Evolutionary conservation across 805 yeast genomes (phyloP), one percentile per base, ranked within the genome.

Genomic region (Candida patagonica): DNA sequence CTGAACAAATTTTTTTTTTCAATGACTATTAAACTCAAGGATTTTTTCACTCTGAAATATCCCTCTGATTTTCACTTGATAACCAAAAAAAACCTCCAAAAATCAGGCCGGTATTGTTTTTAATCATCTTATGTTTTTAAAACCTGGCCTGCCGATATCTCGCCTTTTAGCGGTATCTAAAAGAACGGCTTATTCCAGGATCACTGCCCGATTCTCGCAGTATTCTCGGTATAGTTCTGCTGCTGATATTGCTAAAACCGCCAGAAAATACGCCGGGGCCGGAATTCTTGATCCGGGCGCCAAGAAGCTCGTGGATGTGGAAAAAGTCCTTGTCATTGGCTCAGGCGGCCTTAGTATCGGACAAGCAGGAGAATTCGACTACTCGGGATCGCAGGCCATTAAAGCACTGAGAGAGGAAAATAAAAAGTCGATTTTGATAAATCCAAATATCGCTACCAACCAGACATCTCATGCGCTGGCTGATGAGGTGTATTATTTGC

Each of bases 361-460:
- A 45, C 97, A 89, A 66, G 97, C 97, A 38, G 97, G 97, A 55
- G 97, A 89, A 66, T 89, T 89, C 55, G 97, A 89, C 65, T 89
- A 89, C 63, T 81, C 94, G 41, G 95, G 97, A 42, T 88, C 96
- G 19, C 97, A 88, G 67, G 97, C 97, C 38, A 89, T 88, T 62
- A 88, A 88, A 64, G 97, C 97, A 9, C 68, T 88, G 56, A 83
- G 74, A 57, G 97, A 88, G 66, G 94, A 94, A 41, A 73, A 83
- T 63, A 88, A 85, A 61, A 61, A 74, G 56, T 78, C 95, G 5
- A 82, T 88, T 48, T 72, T 88, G 59, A 85, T 88, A 59, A 88
- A 88, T 62, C 97, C 97, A 46, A 88, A 88, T 62, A 88, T 88
- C 52, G 97, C 97, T 32, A 88, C 97, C 10, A 88, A 87, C 62